Base-by-base conservation (phyloP, 2,329 filamentous ascomycete species). In the Blastomyces parvus region DNA sequence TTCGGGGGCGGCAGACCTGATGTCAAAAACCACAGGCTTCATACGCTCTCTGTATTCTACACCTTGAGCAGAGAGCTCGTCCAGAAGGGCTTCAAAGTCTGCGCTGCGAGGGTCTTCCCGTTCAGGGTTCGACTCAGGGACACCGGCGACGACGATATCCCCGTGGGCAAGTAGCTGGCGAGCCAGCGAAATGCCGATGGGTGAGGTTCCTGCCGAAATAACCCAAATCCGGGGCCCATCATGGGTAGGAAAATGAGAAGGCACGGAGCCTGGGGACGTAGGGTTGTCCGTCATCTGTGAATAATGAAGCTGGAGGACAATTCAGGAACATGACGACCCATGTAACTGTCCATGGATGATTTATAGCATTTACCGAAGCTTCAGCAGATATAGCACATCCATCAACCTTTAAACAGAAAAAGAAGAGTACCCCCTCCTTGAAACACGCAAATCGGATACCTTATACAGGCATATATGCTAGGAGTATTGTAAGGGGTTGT, bases 211-310 rank as follows among this genome's bases (percentile, higher is more conserved):
- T 64, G 90, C 88, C 13, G 92, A 96, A 67, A 99, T 80, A 72
- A 99, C 87, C 94, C 94, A 97, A 71, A 93, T 90, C 71, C 93
- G 88, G 60, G 92, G 91, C 59, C 81, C 82, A 72, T 82, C 81
- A 74, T 86, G 84, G 38, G 80, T 77, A 52, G 85, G 85, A 68
- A 86, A 86, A 65, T 83, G 83, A 57, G 70, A 67, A 64, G 71
- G 73, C 65, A 71, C 69, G 66, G 67, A 68, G 64, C 74, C 72
- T 67, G 69, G 67, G 62, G 70, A 71, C 60, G 72, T 69, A 50
- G 67, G 68, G 65, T 73, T 74, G 64, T 77, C 74, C 68, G 71
- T 70, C 71, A 77, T 78, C 62, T 63, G 67, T 66, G 67, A 69
- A 59, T 57, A 69, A 59, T 57, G 22, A 14, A 22, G 19, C 58